Base-by-base conservation (phyloP, 2,329 filamentous ascomycete genomes). In the Aspergillus carbonarius region DNA sequence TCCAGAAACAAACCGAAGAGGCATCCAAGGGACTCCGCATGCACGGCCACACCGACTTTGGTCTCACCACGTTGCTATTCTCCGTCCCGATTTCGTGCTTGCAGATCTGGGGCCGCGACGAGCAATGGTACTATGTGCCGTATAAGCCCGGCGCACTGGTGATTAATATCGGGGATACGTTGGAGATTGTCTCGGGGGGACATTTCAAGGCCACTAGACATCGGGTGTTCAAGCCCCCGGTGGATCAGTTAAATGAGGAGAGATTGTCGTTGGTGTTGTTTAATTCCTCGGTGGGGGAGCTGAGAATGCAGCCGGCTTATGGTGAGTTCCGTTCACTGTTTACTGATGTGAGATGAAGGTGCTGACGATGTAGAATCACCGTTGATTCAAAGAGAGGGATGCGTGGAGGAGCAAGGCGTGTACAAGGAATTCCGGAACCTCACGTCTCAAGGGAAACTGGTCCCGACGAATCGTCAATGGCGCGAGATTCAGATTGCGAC, bases 401-500 rank as follows among this genome's bases (percentile, higher is more conserved):
- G 76, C 17, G 70, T 81, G 15, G 68, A 70, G 25, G 68, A 70
- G 27, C 78, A 81, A 62, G 79, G 78, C 2, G 74, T 81, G 3
- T 81, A 79, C 66, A 75, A 73, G 37, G 77, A 80, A 46, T 81
- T 79, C 68, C 79, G 78, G 66, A 72, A 68, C 17, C 73, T 76
- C 17, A 81, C 75, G 0, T 68, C 70, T 1, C 60, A 74, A 40
- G 79, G 77, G 5, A 63, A 74, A 20, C 71, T 76, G 6, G 78
- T 81, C 17, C 79, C 79, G 0, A 81, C 77, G 10, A 80, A 80
- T 60, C 65, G 69, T 1, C 71, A 81, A 61, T 82, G 78, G 79
- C 74, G 79, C n/a, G 79, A 82, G 66, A 80, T 81, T 27, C 78
- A 81, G 63, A 80, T 81, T 46, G 67, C 77, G 0, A 80, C 77